phyloP scores from a whole-genome alignment of 192 early-diverging fungal species.

The Coemansia sp. region DNA sequence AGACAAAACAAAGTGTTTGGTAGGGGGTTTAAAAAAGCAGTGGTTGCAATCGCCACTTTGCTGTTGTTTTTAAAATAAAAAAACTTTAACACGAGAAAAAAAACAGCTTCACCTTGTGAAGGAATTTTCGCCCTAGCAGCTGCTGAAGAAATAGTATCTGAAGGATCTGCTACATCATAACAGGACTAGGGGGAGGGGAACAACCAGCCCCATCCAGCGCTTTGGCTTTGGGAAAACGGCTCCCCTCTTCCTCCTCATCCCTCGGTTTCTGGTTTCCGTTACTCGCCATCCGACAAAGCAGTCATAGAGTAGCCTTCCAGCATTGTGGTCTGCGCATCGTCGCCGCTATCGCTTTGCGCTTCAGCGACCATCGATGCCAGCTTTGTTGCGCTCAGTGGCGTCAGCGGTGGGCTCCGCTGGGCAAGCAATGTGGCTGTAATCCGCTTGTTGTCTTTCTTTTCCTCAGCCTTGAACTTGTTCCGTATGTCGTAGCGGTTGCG shows the following conservation, averaged over 20 bases:
- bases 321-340: slow-evolving; percentile 6
- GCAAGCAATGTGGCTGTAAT: slow-evolving; percentile 43
- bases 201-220: too few relatives aligned
- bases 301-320: slow-evolving; percentile 26
- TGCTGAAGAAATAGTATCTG: too few relatives aligned
- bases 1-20: not conserved
- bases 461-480: slow-evolving; percentile 55
- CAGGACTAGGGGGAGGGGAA: too few relatives aligned
- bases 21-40: too few relatives aligned
- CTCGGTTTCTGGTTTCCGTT: not conserved
- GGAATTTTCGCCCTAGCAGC: too few relatives aligned
- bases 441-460: slow-evolving; percentile 17
- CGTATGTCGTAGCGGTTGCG: slow-evolving; percentile 47
- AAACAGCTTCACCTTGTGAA: too few relatives aligned
- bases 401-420: slow-evolving; percentile 9
- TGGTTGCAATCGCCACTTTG: not conserved
- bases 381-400: not conserved
- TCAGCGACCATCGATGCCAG: not conserved
- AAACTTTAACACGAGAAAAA: not conserved
- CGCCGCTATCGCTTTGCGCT: not conserved
- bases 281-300: not conserved
- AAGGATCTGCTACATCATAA: too few relatives aligned
- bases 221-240: too few relatives aligned
- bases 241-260: too few relatives aligned
- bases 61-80: slow-evolving; percentile 9